These are phyloP conservation scores for Ustanciosporium gigantosporum DNA, from an alignment of 1,284 basidiomycete species.

Conservation along the genomic window DNA sequence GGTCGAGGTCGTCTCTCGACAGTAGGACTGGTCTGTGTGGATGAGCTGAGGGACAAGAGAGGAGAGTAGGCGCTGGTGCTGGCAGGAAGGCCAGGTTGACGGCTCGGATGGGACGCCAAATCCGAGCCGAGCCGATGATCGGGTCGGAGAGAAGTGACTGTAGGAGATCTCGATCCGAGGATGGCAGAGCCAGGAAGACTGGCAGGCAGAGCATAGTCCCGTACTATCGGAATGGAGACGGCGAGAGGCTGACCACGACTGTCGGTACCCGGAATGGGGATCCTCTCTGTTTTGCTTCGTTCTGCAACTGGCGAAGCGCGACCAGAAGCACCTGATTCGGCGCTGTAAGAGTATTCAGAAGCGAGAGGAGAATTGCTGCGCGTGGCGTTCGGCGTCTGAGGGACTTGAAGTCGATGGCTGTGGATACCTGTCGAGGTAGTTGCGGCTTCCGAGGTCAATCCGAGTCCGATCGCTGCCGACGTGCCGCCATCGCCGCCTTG, in stretches of 20 bases:
- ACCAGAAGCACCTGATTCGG: constrained; percentile 18
- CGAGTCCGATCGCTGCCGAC: constrained; percentile 25
- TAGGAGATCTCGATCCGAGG: constrained; percentile 30
- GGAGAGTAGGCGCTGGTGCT: constrained; percentile 42
- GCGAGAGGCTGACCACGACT: constrained; percentile 26
- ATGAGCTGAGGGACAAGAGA: constrained; percentile 19
- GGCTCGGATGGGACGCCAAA: constrained; percentile 3
- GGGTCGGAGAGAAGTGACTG: no score
- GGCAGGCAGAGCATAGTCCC: constrained; percentile 17
- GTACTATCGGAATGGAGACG: constrained; percentile 26
- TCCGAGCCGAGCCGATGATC: not conserved
- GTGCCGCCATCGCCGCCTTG: constrained; percentile 1
- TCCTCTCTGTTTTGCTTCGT: constrained; percentile 5
- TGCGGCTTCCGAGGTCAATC: constrained; percentile 15
- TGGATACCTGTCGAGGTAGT: constrained; percentile 4
- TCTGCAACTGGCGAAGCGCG: constrained; percentile 37
- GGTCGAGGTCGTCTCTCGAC: constrained; percentile 20
- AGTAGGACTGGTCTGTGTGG: constrained; percentile 19
- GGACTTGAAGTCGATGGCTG: constrained; percentile 24
- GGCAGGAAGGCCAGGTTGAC: constrained; percentile 18
- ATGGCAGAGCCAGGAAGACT: constrained; percentile 35
- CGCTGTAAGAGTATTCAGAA: constrained; percentile 25
- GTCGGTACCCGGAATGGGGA: constrained; percentile 23
- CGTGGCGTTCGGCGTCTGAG: constrained; percentile 39
- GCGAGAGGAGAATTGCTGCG: constrained; percentile 37